A percentile compares a stretch with the other conserved stretches of the same genome.
phyloP scores from a whole-genome alignment of 2,329 filamentous ascomycete genomes.

The Corniculantispora saksenae region DNA sequence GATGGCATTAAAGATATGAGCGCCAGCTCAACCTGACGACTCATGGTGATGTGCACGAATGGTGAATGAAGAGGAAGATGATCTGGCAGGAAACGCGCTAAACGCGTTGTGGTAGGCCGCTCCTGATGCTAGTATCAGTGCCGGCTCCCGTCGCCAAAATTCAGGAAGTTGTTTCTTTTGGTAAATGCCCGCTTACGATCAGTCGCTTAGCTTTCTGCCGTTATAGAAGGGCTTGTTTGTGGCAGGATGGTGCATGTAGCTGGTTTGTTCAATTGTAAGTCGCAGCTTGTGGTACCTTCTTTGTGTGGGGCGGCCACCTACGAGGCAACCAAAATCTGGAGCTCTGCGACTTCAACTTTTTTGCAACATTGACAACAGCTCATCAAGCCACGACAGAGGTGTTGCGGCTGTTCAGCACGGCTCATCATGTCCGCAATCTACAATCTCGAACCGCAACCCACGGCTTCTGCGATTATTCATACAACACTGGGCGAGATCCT shows the following conservation, averaged over 20 bases:
- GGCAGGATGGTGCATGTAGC: neutral
- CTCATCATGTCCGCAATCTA: constrained; percentile 80
- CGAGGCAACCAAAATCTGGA: constrained; percentile 1
- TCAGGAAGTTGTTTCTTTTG: neutral
- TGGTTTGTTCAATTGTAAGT: neutral
- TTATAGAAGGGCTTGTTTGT: neutral
- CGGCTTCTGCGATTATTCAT: constrained; percentile 85
- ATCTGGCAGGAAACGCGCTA: neutral
- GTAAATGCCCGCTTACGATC: neutral
- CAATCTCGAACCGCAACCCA: constrained; percentile 92
- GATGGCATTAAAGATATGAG: constrained; percentile 75
- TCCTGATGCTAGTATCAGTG: neutral
- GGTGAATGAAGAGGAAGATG: neutral
- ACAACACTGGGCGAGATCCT: constrained; percentile 88
- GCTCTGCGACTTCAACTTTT: neutral
- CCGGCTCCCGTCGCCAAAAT: neutral
- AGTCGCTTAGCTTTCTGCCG: neutral
- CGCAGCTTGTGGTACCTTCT: neutral
- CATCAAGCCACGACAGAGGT: neutral
- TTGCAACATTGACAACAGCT: neutral
- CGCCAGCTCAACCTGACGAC: constrained; percentile 71
- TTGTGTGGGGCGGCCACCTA: constrained; percentile 10
- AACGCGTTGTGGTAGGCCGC: neutral
- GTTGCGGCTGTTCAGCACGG: neutral
- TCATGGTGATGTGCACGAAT: constrained; percentile 55